Percentiles rank a stretch among this genome's conserved stretches.
phyloP scores from a whole-genome alignment of 805 yeast genomes.

The Hanseniaspora occidentalis region DNA sequence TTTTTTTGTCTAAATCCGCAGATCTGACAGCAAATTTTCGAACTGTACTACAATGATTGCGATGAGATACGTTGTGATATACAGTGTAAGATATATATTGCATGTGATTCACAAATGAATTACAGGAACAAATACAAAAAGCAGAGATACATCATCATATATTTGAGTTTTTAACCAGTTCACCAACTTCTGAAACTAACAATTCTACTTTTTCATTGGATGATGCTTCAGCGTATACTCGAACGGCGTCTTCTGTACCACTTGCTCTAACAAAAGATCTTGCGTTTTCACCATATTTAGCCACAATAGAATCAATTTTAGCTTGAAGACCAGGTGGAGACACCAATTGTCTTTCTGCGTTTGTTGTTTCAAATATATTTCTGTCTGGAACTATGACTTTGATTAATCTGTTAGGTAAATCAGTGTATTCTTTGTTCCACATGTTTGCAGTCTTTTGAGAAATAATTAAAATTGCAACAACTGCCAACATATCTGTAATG shows the following conservation, averaged over 20 bases:
- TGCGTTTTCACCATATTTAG: conserved; percentile 26
- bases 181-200: conserved; percentile 30
- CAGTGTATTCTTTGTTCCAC: conserved; percentile 72
- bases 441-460: conserved; percentile 45
- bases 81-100: no score
- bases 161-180: no score
- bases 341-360: conserved; percentile 76
- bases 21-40: no score
- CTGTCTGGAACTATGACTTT: conserved; percentile 82
- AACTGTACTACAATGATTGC: no score
- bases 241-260: conserved; percentile 95
- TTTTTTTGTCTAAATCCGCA: no score
- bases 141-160: no score
- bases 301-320: conserved; percentile 54
- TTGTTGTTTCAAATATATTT: conserved; percentile 63
- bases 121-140: no score
- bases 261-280: conserved; percentile 93
- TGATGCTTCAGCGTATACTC: conserved; percentile 86
- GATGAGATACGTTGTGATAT: no score
- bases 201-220: conserved; percentile 35
- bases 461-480: conserved; percentile 48
- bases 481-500: conserved; percentile 77
- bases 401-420: conserved; percentile 74
- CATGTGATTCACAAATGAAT: no score
- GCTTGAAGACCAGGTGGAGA: conserved; percentile 70